Evolutionary conservation across 129 eudicot genomes (phyloP).

Genomic region (Helianthus annuus): DNA sequence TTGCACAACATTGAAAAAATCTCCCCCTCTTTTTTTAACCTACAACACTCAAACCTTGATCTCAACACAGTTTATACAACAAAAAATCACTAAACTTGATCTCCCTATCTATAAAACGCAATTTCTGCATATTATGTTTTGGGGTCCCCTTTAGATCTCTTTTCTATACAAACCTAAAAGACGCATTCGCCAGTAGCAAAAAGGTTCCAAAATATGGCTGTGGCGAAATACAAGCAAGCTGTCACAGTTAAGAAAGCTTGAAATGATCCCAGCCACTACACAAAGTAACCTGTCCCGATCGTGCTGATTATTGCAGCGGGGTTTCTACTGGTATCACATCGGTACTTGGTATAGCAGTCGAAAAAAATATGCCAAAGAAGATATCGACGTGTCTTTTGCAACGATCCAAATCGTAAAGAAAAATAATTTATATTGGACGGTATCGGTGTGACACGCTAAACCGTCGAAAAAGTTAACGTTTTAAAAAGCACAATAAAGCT

Average conservation of each 20-base stretch:
- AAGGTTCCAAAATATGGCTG: slow-evolving; percentile 82
- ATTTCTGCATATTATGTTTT: slow-evolving; percentile 4
- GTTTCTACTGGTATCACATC: too few species aligned
- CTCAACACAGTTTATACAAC: slow-evolving; percentile 12
- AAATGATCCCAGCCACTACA: slow-evolving; percentile 94
- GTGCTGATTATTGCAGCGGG: slow-evolving; percentile 87
- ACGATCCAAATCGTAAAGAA: too few species aligned
- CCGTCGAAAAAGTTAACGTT: too few species aligned
- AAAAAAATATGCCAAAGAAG: too few species aligned
- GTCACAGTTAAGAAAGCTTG: slow-evolving; percentile 88
- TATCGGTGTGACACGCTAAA: too few species aligned
- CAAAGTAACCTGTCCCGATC: slow-evolving; percentile 85
- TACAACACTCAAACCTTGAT: background rate
- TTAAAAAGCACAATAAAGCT: too few species aligned
- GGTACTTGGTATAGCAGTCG: too few species aligned
- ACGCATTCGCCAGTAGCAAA: slow-evolving; percentile 82
- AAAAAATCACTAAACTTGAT: slow-evolving; percentile 23
- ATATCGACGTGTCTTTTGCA: too few species aligned
- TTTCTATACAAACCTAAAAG: slow-evolving; percentile 37
- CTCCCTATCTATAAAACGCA: background rate
- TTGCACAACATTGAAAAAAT: slow-evolving; percentile 16
- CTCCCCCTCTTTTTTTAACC: background rate
- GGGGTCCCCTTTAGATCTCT: background rate
- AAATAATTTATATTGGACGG: too few species aligned
- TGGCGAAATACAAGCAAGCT: slow-evolving; percentile 68